phyloP scores from a whole-genome alignment of 441 rosid species.

The Theobroma grandiflorum region DNA sequence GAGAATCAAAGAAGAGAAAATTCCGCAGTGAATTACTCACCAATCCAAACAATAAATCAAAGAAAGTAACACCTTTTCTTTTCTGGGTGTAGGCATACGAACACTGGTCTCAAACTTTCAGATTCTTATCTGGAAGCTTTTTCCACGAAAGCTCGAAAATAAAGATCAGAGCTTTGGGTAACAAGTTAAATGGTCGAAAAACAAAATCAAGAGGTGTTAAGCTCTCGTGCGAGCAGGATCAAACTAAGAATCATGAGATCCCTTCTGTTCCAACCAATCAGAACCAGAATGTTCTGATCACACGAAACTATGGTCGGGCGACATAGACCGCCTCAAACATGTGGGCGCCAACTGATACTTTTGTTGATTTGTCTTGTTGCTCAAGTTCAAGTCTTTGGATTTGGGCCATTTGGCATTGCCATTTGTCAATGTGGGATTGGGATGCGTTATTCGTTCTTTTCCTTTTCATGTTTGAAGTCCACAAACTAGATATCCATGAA shows the following conservation, averaged over 20 bases:
- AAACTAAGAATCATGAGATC: background rate
- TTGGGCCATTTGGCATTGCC: background rate
- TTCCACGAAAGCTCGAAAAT: background rate
- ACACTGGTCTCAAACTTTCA: background rate
- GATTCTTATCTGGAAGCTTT: background rate
- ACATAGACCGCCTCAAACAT: background rate
- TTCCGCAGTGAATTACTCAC: background rate
- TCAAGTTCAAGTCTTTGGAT: background rate
- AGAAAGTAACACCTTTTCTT: background rate
- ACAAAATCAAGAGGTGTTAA: background rate
- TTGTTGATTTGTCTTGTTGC: background rate
- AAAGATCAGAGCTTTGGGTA: background rate
- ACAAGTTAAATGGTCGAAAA: background rate
- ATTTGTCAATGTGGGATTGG: background rate
- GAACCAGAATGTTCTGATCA: background rate
- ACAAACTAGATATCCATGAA: background rate
- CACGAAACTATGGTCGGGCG: background rate
- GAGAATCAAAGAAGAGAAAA: background rate
- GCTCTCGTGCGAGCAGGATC: background rate
- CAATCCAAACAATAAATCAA: background rate
- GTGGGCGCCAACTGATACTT: background rate
- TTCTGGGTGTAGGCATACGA: constrained; percentile 7
- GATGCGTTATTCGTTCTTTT: background rate
- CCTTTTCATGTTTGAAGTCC: background rate
- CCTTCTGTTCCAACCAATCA: background rate